Conservation (phyloP, 176 grass and related monocot species). For the Metroxylon sagu region DNA sequence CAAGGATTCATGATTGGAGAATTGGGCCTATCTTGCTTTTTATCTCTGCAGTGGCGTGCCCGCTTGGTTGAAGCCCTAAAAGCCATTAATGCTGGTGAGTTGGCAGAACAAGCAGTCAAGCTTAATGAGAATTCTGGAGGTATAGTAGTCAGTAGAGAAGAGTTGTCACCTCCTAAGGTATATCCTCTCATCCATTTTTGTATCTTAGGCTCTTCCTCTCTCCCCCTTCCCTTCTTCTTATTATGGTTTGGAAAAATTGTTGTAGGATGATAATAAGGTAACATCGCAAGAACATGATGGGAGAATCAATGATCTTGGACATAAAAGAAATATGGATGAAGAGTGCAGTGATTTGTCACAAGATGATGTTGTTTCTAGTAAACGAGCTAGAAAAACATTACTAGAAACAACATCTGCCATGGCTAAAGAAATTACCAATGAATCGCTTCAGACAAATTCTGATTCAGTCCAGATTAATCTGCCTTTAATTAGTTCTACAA, state of each 20-base stretch:
- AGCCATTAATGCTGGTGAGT: slow-evolving; percentile 28
- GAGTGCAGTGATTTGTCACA: slow-evolving; percentile 38
- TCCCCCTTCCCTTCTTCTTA: background rate
- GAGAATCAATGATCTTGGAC: slow-evolving; percentile 46
- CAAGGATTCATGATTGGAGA: too few species aligned
- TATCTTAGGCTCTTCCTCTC: background rate
- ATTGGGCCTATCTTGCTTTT: background rate
- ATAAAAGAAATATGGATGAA: slow-evolving; percentile 48
- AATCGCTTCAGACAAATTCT: slow-evolving; percentile 19
- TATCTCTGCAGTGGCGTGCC: slow-evolving; percentile 24
- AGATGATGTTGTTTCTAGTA: slow-evolving; percentile 46
- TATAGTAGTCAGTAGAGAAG: slow-evolving; percentile 25
- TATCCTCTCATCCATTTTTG: background rate
- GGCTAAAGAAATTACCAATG: slow-evolving; percentile 25
- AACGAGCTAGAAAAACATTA: slow-evolving; percentile 57
- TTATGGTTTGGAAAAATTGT: background rate
- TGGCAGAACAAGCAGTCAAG: slow-evolving; percentile 8
- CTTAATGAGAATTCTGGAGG: slow-evolving; percentile 24
- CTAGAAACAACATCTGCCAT: slow-evolving; percentile 28
- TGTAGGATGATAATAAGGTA: slow-evolving; percentile 19
- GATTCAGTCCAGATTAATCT: slow-evolving; percentile 22
- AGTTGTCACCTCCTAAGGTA: slow-evolving; percentile 33
- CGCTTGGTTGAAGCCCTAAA: slow-evolving; percentile 25
- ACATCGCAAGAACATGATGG: slow-evolving; percentile 37
- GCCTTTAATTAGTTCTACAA: slow-evolving; percentile 18